These are phyloP conservation scores for Crithidia brevicula DNA, from an alignment of 208 protist species.

Conservation along the genomic window DNA sequence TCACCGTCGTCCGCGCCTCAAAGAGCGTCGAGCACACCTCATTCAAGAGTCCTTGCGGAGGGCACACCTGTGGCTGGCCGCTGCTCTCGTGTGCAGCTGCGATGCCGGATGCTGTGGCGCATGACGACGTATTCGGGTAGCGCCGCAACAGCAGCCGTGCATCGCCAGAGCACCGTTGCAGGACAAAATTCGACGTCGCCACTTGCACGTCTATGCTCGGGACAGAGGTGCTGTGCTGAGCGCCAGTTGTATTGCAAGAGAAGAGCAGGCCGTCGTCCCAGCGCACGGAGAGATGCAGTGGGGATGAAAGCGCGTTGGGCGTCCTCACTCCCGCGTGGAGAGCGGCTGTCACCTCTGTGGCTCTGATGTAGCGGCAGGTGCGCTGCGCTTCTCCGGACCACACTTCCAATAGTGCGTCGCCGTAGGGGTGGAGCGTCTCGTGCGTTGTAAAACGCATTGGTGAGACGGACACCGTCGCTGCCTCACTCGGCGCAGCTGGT, in stretches of 20 bases:
- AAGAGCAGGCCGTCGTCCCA: constrained; percentile 81
- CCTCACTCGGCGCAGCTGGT: neutral
- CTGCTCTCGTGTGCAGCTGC: constrained; percentile 17
- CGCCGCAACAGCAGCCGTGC: constrained; percentile 16
- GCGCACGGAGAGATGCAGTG: constrained; percentile 42
- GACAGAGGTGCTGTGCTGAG: constrained; percentile 1
- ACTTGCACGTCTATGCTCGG: constrained; percentile 19
- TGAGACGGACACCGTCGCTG: neutral
- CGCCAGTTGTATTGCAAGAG: constrained; percentile 42
- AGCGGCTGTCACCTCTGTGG: constrained; percentile 65
- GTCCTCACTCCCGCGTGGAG: constrained; percentile 45
- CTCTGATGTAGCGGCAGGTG: constrained; percentile 73
- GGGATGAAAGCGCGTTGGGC: neutral
- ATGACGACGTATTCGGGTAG: constrained; percentile 32
- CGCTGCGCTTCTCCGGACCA: constrained; percentile 57
- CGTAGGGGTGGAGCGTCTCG: constrained; percentile 33
- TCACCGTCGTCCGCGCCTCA: constrained; percentile 30
- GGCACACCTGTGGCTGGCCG: neutral
- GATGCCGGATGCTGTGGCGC: constrained; percentile 5
- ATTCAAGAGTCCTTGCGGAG: constrained; percentile 20
- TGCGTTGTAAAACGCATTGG: constrained; percentile 34
- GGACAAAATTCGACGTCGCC: constrained; percentile 23
- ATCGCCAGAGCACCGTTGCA: constrained; percentile 21
- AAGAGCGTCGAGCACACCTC: constrained; percentile 19
- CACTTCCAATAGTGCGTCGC: constrained; percentile 74